A percentile compares a stretch with the other conserved stretches of the same genome.
Conservation (phyloP, 768 basidiomycete species). For the Jaapia argillacea region DNA sequence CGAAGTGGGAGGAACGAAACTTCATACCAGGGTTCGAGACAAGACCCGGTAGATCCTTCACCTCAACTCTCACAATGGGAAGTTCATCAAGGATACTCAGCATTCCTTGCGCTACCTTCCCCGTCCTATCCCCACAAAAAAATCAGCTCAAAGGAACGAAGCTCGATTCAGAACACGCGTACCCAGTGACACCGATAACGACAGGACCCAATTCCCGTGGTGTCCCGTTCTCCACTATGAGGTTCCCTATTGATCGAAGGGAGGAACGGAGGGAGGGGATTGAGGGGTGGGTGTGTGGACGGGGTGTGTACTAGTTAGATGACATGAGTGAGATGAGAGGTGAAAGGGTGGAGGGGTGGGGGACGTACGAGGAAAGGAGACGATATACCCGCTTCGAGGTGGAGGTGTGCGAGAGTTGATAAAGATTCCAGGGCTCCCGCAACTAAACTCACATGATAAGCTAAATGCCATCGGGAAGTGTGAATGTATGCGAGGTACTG, state of each 20-base stretch:
- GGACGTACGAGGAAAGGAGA: slow-evolving; percentile 71
- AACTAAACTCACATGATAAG: slow-evolving; percentile 39
- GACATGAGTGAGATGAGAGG: not conserved
- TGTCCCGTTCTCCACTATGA: slow-evolving; percentile 46
- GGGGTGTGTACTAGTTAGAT: slow-evolving; percentile 52
- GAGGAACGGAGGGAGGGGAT: slow-evolving; percentile 42
- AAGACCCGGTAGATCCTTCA: slow-evolving; percentile 46
- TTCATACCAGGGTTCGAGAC: slow-evolving; percentile 40
- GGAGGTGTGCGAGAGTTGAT: slow-evolving; percentile 64
- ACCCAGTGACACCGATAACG: slow-evolving; percentile 81
- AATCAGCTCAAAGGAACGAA: too few species aligned
- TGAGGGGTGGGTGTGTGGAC: slow-evolving; percentile 66
- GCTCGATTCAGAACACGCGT: too few species aligned
- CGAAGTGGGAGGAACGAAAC: not conserved
- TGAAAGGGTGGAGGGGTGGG: not conserved
- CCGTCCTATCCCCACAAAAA: slow-evolving; percentile 35
- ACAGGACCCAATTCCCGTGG: slow-evolving; percentile 64
- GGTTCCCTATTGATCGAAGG: slow-evolving; percentile 45
- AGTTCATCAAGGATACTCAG: slow-evolving; percentile 64
- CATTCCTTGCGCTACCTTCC: slow-evolving; percentile 76
- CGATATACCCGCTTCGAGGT: slow-evolving; percentile 69
- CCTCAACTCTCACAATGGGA: slow-evolving; percentile 48
- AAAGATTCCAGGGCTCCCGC: slow-evolving; percentile 82
- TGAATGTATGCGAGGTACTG: slow-evolving; percentile 12
- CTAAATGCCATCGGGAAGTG: not conserved